These are phyloP conservation scores for Sutorius eximius DNA, from an alignment of 1,284 basidiomycete genomes.

Conservation along the genomic window DNA sequence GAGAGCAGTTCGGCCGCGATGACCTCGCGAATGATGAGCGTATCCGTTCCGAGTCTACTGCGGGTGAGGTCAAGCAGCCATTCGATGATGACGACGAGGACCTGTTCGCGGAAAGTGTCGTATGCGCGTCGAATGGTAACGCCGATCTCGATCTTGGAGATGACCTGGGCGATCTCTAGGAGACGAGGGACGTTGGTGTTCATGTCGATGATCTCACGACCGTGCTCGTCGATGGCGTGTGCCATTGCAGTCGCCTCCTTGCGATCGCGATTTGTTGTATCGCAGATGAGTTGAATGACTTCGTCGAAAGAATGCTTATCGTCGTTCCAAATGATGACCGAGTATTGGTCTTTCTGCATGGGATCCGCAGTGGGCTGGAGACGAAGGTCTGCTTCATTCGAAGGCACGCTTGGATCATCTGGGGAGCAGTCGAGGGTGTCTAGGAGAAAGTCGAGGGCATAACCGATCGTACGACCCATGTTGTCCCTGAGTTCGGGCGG, in stretches of 20 bases:
- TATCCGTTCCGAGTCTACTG: slow-evolving; percentile 66
- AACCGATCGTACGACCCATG: slow-evolving; percentile 72
- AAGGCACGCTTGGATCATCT: slow-evolving; percentile 72
- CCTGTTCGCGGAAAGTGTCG: slow-evolving; percentile 89
- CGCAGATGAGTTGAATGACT: slow-evolving; percentile 78
- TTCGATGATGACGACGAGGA: slow-evolving; percentile 79
- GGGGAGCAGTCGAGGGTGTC: slow-evolving; percentile 86
- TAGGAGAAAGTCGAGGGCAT: slow-evolving; percentile 82
- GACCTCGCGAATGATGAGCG: slow-evolving; percentile 67
- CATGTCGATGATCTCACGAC: slow-evolving; percentile 85
- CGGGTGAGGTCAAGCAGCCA: slow-evolving; percentile 84
- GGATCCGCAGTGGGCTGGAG: slow-evolving; percentile 72
- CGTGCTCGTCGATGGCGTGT: slow-evolving; percentile 76
- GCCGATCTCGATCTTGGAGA: slow-evolving; percentile 88
- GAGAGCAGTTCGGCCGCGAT: slow-evolving; percentile 73
- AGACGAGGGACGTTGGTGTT: slow-evolving; percentile 67
- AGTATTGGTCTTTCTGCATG: slow-evolving; percentile 77
- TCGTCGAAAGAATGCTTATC: slow-evolving; percentile 96
- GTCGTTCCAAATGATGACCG: slow-evolving; percentile 93
- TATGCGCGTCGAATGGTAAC: slow-evolving; percentile 88
- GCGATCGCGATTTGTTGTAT: slow-evolving; percentile 59
- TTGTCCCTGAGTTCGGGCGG: slow-evolving; percentile 69
- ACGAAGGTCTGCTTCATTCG: slow-evolving; percentile 68
- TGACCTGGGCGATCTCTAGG: slow-evolving; percentile 77
- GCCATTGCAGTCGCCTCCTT: slow-evolving; percentile 69